Conservation (phyloP, 441 rosid species). For the Mallotus repandus region DNA sequence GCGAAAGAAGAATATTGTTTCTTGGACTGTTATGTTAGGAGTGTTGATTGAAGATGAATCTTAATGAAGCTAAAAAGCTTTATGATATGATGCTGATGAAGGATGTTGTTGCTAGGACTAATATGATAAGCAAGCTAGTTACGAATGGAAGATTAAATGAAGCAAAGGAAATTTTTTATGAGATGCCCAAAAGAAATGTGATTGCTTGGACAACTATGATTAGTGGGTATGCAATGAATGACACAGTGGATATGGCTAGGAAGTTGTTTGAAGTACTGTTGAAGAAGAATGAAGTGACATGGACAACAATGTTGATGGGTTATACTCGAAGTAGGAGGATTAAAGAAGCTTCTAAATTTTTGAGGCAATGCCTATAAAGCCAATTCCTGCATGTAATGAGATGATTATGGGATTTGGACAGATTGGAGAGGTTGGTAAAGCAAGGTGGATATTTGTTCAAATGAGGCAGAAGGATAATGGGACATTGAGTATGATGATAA, state of each 20-base stretch:
- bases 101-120: too few relatives aligned
- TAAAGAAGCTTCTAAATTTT: slow-evolving; percentile 53
- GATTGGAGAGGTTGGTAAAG: too few relatives aligned
- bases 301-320: slow-evolving; percentile 70
- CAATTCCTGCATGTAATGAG: too few relatives aligned
- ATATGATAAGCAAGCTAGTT: too few relatives aligned
- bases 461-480: slow-evolving; percentile 51
- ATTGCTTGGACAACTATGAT: slow-evolving; percentile 66
- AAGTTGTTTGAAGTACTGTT: slow-evolving; percentile 75
- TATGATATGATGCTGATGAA: too few relatives aligned
- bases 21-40: too few relatives aligned
- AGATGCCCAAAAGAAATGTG: slow-evolving; percentile 54
- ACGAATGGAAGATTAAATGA: slow-evolving; percentile 47
- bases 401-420: too few relatives aligned
- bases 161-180: slow-evolving; percentile 65
- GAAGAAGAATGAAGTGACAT: slow-evolving; percentile 59
- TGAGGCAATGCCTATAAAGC: too few relatives aligned
- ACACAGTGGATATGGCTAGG: slow-evolving; percentile 57
- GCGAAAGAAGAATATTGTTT: too few relatives aligned
- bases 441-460: slow-evolving; percentile 39
- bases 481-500: slow-evolving; percentile 61
- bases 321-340: slow-evolving; percentile 56
- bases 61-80: too few relatives aligned
- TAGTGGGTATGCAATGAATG: slow-evolving; percentile 52
- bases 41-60: too few relatives aligned